These are phyloP conservation scores for Aeschynomene evenia DNA, from an alignment of 306 rosid genomes.

Conservation along the genomic window DNA sequence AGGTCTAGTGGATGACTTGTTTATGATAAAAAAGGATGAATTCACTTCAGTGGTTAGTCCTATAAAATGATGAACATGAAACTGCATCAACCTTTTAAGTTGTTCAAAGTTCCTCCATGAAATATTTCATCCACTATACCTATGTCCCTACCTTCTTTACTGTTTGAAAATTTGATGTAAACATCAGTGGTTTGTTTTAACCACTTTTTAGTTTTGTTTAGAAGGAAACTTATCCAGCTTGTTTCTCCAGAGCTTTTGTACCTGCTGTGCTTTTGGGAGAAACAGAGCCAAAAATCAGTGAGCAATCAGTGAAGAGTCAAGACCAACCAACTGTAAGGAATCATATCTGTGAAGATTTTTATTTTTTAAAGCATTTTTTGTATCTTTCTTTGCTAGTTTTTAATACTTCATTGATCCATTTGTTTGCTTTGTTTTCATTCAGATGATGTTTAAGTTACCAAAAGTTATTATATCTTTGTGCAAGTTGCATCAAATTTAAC, in stretches of 20 bases:
- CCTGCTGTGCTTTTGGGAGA: constrained; percentile 99
- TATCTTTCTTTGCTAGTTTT: constrained; percentile 19
- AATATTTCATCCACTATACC: not conserved
- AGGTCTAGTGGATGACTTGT: not conserved
- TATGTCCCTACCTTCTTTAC: not conserved
- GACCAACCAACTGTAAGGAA: constrained; percentile 80
- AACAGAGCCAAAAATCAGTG: constrained; percentile 72
- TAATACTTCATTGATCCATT: not conserved
- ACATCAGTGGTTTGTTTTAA: constrained; percentile 5
- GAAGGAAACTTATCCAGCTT: constrained; percentile 15
- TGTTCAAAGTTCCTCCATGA: not conserved
- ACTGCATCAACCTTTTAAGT: not conserved
- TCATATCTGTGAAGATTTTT: constrained; percentile 17
- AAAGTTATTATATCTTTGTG: not conserved
- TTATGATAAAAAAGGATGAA: not conserved
- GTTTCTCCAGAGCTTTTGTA: constrained; percentile 82
- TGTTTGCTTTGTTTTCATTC: not conserved
- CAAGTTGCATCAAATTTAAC: not conserved
- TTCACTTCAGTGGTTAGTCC: not conserved
- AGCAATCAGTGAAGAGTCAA: constrained; percentile 71
- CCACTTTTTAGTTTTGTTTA: constrained; percentile 2
- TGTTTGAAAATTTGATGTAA: constrained; percentile 18
- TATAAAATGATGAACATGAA: not conserved
- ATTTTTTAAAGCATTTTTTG: not conserved
- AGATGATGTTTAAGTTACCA: no score